Evolutionary conservation across 495 filamentous ascomycete genomes (phyloP).

Genomic region (Pyrenula aspistea): DNA sequence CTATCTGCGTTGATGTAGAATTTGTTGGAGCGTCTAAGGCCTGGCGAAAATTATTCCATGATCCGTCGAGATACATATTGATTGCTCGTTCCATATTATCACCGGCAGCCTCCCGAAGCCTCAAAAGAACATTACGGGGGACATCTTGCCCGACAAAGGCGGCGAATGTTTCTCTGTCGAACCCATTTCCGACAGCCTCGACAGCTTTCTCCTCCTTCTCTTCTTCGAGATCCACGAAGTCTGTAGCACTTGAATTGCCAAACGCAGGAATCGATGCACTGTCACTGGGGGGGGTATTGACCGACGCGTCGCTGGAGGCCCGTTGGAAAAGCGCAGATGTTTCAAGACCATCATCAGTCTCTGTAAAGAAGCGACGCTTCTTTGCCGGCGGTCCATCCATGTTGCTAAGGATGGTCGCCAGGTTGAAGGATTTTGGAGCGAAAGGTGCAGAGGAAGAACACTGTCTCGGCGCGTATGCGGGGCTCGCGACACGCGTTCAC

Average conservation of each 20-base stretch:
- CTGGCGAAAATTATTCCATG: constrained; percentile 49
- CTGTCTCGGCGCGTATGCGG: too few species aligned
- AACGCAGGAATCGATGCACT: background rate
- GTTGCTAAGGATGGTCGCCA: too few species aligned
- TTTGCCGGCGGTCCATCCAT: constrained; percentile 57
- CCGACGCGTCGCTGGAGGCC: background rate
- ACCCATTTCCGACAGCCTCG: constrained; percentile 19
- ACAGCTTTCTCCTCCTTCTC: background rate
- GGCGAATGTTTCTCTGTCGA: constrained; percentile 59
- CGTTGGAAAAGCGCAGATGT: background rate
- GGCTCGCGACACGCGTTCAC: too few species aligned
- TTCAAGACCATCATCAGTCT: constrained; percentile 23
- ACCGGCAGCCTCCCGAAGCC: constrained; percentile 45
- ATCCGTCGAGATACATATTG: constrained; percentile 88
- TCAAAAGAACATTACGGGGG: constrained; percentile 31
- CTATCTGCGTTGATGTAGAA: background rate
- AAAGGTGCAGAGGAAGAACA: too few species aligned
- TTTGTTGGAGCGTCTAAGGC: constrained; percentile 5
- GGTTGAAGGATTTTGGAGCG: too few species aligned
- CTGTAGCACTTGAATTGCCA: background rate
- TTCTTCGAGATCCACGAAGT: background rate
- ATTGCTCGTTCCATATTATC: constrained; percentile 55
- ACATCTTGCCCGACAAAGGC: constrained; percentile 59
- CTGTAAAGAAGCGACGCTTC: constrained; percentile 70
- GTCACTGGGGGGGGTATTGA: background rate